Evolutionary conservation across 352 stramenopile genomes (phyloP).

Genomic region (Pythium myriotylum): DNA sequence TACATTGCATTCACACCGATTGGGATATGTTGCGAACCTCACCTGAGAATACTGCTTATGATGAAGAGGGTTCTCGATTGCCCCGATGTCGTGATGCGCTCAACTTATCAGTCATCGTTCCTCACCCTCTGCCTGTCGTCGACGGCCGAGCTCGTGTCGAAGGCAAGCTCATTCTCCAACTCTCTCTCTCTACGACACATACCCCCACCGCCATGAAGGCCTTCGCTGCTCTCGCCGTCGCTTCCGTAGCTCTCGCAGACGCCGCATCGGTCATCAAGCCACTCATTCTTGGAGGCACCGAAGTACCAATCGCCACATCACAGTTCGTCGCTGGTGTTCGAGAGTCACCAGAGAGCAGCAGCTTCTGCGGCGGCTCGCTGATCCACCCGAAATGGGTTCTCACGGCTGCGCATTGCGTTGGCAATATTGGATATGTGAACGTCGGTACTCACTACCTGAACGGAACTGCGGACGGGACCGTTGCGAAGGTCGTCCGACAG

Average conservation of each 20-base stretch:
- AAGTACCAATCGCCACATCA: slow-evolving; percentile 14
- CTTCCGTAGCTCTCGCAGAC: too few relatives aligned
- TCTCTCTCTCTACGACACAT: too few relatives aligned
- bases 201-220: too few relatives aligned
- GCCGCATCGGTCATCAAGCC: slow-evolving; percentile 5
- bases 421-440: slow-evolving; percentile 14
- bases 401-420: slow-evolving; percentile 26
- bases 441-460: slow-evolving; percentile 23
- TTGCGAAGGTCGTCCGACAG: slow-evolving; percentile 25
- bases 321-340: slow-evolving; percentile 20
- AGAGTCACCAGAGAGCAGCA: slow-evolving; percentile 6
- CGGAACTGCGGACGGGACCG: slow-evolving; percentile 13
- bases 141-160: too few relatives aligned
- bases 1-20: too few relatives aligned
- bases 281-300: slow-evolving; percentile 19
- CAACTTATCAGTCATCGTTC: too few relatives aligned
- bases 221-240: neutral
- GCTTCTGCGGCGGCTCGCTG: slow-evolving; percentile 33
- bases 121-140: too few relatives aligned
- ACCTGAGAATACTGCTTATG: too few relatives aligned
- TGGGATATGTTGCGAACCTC: too few relatives aligned
- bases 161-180: too few relatives aligned
- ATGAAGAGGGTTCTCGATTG: too few relatives aligned
- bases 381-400: slow-evolving; percentile 35
- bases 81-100: too few relatives aligned